A percentile compares a stretch with the other conserved stretches of the same genome.
Conservation (phyloP, 148 eudicot species). For the Nepenthes gracilis region DNA sequence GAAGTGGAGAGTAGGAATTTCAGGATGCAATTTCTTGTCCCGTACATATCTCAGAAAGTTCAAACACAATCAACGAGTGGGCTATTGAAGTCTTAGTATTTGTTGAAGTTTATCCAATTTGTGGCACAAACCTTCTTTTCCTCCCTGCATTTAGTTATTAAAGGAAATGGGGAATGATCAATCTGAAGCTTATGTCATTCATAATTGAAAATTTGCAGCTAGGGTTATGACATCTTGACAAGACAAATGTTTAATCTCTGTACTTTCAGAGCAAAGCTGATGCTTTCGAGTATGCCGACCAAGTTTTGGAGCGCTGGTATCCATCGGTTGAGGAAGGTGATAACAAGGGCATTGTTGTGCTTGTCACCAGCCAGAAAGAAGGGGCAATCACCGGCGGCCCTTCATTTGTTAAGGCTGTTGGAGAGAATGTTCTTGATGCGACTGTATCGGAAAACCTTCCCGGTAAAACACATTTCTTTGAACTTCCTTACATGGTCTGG, state of each 20-base stretch:
- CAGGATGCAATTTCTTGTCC: too few relatives aligned
- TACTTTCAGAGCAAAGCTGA: constrained; percentile 91
- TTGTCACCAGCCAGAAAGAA: constrained; percentile 97
- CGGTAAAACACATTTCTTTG: constrained; percentile 22
- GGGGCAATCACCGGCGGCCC: constrained; percentile 98
- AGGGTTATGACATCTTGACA: too few relatives aligned
- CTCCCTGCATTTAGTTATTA: too few relatives aligned
- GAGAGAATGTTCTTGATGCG: constrained; percentile 84
- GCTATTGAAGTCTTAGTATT: too few relatives aligned
- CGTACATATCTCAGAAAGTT: too few relatives aligned
- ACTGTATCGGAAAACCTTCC: constrained; percentile 96
- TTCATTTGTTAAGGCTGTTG: constrained; percentile 89
- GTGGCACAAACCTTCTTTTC: too few relatives aligned
- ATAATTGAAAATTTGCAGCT: too few relatives aligned
- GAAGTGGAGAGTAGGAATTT: too few relatives aligned
- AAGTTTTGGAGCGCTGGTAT: constrained; percentile 90
- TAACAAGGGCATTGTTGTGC: constrained; percentile 89
- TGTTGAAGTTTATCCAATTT: too few relatives aligned
- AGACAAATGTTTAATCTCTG: neutral
- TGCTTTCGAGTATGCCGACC: constrained; percentile 98
- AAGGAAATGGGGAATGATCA: too few relatives aligned
- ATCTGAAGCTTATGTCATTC: too few relatives aligned
- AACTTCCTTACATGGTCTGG: neutral
- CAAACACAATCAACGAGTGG: too few relatives aligned
- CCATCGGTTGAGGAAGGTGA: constrained; percentile 81